Conservation (phyloP, 139 green algal genomes). For the Tetradesmus obliquus region DNA sequence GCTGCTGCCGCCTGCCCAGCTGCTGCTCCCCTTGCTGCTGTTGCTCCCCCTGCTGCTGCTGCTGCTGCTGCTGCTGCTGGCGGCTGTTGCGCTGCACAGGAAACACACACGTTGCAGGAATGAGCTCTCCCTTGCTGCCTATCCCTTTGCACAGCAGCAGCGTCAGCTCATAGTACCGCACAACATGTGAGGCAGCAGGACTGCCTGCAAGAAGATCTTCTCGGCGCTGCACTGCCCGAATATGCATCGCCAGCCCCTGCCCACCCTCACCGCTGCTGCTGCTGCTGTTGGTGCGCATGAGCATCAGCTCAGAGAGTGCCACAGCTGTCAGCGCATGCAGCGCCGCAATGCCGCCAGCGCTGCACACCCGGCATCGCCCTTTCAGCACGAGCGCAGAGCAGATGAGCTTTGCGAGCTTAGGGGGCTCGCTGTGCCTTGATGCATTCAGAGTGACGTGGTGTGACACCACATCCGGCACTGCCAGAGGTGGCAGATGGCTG, state of each 20-base stretch:
- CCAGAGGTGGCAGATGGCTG: conserved; percentile 12
- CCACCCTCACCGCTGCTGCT: too few species aligned
- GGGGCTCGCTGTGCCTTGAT: neutral
- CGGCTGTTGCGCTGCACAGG: neutral
- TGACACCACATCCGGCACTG: neutral
- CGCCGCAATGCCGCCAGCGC: conserved; percentile 7
- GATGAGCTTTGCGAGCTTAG: neutral
- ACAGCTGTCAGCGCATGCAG: conserved; percentile 23
- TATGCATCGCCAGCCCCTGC: conserved; percentile 1
- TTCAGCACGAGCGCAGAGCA: neutral
- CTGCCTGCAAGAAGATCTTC: neutral
- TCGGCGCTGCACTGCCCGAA: neutral
- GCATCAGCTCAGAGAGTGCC: neutral
- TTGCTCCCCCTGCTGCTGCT: conserved; percentile 1
- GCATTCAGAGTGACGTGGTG: neutral
- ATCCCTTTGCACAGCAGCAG: conserved; percentile 2
- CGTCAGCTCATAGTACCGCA: conserved; percentile 17
- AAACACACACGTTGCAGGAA: conserved; percentile 14
- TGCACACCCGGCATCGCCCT: conserved; percentile 3
- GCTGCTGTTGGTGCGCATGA: conserved; percentile 1
- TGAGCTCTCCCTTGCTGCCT: neutral
- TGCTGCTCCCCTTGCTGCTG: neutral
- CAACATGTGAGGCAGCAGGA: neutral
- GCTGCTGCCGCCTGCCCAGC: neutral
- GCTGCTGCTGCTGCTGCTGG: conserved; percentile 5